phyloP scores from a whole-genome alignment of 306 rosid species.

The Cercis canadensis region DNA sequence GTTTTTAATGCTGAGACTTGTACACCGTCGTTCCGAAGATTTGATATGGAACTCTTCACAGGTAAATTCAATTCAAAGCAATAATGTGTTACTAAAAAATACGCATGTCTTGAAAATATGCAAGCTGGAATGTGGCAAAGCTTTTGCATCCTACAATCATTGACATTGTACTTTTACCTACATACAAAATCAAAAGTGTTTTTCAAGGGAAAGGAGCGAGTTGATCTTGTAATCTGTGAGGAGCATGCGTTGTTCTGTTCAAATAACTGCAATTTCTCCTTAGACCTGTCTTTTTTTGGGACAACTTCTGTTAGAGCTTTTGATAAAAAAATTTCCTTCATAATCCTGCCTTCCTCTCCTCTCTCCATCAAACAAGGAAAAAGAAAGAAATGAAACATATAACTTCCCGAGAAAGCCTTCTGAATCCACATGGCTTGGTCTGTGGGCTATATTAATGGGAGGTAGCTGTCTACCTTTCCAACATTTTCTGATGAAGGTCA shows the following conservation, averaged over 20 bases:
- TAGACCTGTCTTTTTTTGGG: too few species aligned
- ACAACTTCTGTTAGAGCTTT: neutral
- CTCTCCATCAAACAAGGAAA: neutral
- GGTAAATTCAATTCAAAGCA: conserved; percentile 56
- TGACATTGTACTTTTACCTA: too few species aligned
- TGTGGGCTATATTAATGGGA: conserved; percentile 9
- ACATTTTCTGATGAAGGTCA: conserved; percentile 1
- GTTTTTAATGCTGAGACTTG: conserved; percentile 55
- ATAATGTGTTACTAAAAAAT: conserved; percentile 9
- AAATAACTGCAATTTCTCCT: conserved; percentile 2
- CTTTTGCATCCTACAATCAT: conserved; percentile 5
- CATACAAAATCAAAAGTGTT: conserved; percentile 1
- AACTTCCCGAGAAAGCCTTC: neutral
- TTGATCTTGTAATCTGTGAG: conserved; percentile 12
- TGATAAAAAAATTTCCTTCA: neutral
- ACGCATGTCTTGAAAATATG: conserved; percentile 9
- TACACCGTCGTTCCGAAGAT: conserved; percentile 72
- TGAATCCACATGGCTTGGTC: conserved; percentile 6
- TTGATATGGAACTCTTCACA: conserved; percentile 66
- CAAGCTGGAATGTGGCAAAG: neutral
- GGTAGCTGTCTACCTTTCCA: neutral
- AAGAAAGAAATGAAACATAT: neutral
- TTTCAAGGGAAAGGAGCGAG: neutral
- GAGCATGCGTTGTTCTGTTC: neutral
- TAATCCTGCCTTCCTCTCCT: neutral